Evolutionary conservation across 2,329 filamentous ascomycete genomes (phyloP).

Genomic region (Cladobotryum mycophilum): DNA sequence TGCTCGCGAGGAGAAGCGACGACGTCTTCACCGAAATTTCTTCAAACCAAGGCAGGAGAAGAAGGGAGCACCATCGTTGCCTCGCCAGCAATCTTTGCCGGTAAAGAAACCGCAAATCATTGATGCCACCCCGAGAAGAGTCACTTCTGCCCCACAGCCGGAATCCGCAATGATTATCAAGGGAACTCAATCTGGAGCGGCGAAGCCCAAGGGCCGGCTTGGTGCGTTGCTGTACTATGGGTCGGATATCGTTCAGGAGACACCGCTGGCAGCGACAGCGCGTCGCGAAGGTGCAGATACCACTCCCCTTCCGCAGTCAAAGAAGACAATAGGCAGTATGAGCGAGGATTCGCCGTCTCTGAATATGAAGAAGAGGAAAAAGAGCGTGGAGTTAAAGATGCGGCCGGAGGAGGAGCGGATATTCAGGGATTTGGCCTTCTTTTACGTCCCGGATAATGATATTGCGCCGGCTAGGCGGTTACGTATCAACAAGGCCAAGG

Average conservation of each 20-base stretch:
- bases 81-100: neutral
- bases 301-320: neutral
- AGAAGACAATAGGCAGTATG: neutral
- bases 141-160: slow-evolving; percentile 10
- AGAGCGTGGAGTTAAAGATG: slow-evolving; percentile 38
- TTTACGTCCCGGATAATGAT: slow-evolving; percentile 78
- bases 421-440: slow-evolving; percentile 57
- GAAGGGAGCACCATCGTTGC: neutral
- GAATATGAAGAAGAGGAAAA: slow-evolving; percentile 29
- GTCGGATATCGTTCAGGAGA: slow-evolving; percentile 9
- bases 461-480: slow-evolving; percentile 58
- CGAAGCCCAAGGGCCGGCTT: slow-evolving; percentile 18
- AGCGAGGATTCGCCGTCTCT: neutral
- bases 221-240: slow-evolving; percentile 13
- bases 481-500: slow-evolving; percentile 67
- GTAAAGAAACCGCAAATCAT: neutral
- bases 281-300: neutral
- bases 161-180: slow-evolving; percentile 19
- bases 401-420: slow-evolving; percentile 50
- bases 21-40: slow-evolving; percentile 24
- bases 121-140: slow-evolving; percentile 13
- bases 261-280: neutral
- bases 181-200: slow-evolving; percentile 8
- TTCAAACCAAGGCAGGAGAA: slow-evolving; percentile 16
- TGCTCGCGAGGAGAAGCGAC: slow-evolving; percentile 26